Base-by-base conservation (phyloP, 805 yeast species). In the Torulaspora delbrueckii region DNA sequence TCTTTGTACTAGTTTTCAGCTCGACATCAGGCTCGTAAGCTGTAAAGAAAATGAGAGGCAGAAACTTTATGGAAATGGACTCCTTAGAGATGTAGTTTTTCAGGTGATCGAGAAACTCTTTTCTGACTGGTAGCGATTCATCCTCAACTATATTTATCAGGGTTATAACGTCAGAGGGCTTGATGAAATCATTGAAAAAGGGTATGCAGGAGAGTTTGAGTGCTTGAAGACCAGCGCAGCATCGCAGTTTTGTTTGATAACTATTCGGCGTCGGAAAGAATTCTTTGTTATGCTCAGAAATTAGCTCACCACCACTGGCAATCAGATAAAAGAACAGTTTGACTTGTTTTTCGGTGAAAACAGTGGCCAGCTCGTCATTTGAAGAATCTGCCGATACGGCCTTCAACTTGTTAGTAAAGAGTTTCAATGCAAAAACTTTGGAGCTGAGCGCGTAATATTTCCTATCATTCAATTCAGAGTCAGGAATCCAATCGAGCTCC, bases 281-380 rank as follows among this genome's bases (percentile, higher is more conserved):
- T 8, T 63, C 67, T 4, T 72, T 55, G 43, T 72, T 71, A 19
- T 60, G 49, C 47, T 64, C 60, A 43, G 75, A 51, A 2, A 82
- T 77, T 26, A 88, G 74, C 56, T 89, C 96, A 24, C 96, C 96
- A 37, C 85, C 84, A 59, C 82, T 82, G 1, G 81, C 78, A 40
- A 88, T 77, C 27, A 86, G 68, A 1, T 88, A 78, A 27, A 78
- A 70, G 25, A 88, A 70, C 23, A 88, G 65, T 55, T 83, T 85
- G 50, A 87, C 64, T 0, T 85, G 80, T 12, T 88, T 86, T 45
- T 74, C 77, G 0, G 84, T 78, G 34, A 75, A 65, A 10, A 72
- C 70, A 2, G 74, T 64, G 2, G 74, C 60, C 8, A 69, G 65
- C 8, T 63, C 68, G 3, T 71, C 73, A 1, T 63, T 58, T 0